These are phyloP conservation scores for Eleusine coracana DNA, from an alignment of 176 grass and related monocot genomes.

Conservation along the genomic window DNA sequence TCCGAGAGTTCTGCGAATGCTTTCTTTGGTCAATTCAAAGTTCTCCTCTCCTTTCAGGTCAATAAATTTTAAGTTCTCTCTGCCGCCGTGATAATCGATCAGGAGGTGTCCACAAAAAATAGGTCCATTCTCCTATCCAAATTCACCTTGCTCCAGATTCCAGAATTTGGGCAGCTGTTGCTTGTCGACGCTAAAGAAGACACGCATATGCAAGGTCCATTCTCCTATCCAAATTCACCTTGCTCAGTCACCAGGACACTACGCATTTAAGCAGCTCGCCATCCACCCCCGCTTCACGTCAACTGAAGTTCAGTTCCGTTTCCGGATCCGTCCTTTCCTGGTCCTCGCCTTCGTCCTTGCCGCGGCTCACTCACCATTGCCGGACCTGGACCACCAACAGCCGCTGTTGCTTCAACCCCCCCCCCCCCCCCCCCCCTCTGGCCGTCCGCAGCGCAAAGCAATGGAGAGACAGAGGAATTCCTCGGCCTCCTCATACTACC, in stretches of 20 bases:
- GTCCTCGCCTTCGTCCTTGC: not conserved
- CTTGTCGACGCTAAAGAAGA: not conserved
- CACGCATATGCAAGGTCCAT: no score
- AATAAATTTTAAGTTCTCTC: not conserved
- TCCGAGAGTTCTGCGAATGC: not conserved
- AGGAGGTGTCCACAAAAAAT: not conserved
- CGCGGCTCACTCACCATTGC: not conserved
- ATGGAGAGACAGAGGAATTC: slow-evolving; percentile 72
- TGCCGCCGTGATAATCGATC: not conserved
- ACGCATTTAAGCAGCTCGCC: not conserved
- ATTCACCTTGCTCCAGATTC: not conserved
- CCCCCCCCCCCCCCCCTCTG: not conserved
- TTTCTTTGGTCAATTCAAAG: not conserved
- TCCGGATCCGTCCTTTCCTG: not conserved
- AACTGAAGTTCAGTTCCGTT: slow-evolving; percentile 21
- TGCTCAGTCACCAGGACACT: no score
- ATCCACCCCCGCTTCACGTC: slow-evolving; percentile 32
- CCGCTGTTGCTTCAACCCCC: not conserved
- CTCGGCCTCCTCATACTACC: slow-evolving; percentile 25
- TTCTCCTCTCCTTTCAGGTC: not conserved
- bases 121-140: not conserved
- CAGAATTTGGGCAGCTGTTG: not conserved
- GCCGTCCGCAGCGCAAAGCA: not conserved
- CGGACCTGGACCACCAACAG: not conserved
- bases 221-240: no score